phyloP scores from a whole-genome alignment of 371 early-diverging fungal species.

The Syncephalis plumigaleata region DNA sequence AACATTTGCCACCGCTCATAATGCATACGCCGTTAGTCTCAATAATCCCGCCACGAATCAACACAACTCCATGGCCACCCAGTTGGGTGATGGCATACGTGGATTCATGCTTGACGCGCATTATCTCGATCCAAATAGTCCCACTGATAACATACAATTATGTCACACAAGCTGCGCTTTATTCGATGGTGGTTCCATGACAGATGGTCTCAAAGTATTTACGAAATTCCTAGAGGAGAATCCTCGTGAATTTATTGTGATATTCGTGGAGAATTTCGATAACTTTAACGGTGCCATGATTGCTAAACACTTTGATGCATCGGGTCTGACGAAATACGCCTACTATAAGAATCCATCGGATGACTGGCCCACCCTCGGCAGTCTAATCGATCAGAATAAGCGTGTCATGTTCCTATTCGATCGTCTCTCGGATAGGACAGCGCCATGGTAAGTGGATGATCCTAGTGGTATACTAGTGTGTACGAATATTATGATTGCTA shows the following conservation, averaged over 20 bases:
- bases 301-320: neutral
- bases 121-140: neutral
- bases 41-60: neutral
- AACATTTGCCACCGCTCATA: neutral
- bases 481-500: no score
- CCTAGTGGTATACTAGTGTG: no score
- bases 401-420: no score
- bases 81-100: neutral
- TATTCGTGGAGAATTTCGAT: neutral
- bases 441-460: no score
- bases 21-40: neutral
- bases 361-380: neutral
- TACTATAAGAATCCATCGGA: neutral
- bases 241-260: neutral
- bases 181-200: neutral
- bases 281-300: neutral
- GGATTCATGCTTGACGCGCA: neutral
- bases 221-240: neutral
- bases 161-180: neutral
- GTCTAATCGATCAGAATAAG: neutral
- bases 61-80: neutral
- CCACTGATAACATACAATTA: neutral
- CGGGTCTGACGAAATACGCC: neutral
- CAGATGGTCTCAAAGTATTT: neutral
- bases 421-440: no score